Conservation (phyloP, 129 eudicot genomes). For the Helichrysum umbraculigerum region DNA sequence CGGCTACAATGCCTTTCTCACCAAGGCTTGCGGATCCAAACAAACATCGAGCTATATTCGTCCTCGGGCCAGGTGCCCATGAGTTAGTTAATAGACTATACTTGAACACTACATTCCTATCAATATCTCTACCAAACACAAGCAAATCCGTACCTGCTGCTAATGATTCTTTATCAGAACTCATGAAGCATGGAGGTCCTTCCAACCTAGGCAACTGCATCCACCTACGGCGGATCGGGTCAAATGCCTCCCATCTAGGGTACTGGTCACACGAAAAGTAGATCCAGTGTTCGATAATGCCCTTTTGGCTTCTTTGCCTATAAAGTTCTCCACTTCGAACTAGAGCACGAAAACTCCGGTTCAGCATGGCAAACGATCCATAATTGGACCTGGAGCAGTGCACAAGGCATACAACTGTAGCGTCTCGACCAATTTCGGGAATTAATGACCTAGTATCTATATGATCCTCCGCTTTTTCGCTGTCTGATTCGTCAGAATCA, state of each 20-base stretch:
- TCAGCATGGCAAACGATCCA: slow-evolving; percentile 49
- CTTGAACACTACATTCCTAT: slow-evolving; percentile 54
- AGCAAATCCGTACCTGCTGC: slow-evolving; percentile 89
- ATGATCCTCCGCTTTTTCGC: slow-evolving; percentile 23
- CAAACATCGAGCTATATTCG: slow-evolving; percentile 61
- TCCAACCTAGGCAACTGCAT: slow-evolving; percentile 65
- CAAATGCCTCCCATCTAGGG: slow-evolving; percentile 79
- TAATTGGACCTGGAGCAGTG: no score
- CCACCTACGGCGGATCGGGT: slow-evolving; percentile 67
- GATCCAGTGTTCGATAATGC: slow-evolving; percentile 76
- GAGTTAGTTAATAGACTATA: slow-evolving; percentile 70
- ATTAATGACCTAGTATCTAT: slow-evolving; percentile 60
- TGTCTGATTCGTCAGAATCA: slow-evolving; percentile 28
- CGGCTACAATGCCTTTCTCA: slow-evolving; percentile 65
- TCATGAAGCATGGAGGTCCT: slow-evolving; percentile 65
- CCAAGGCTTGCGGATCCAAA: slow-evolving; percentile 76
- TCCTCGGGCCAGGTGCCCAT: slow-evolving; percentile 61
- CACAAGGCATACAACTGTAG: slow-evolving; percentile 31
- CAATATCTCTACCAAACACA: slow-evolving; percentile 70
- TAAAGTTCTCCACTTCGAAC: slow-evolving; percentile 55
- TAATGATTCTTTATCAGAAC: slow-evolving; percentile 78
- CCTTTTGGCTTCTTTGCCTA: slow-evolving; percentile 48
- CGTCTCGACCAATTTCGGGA: slow-evolving; percentile 57
- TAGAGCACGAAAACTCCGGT: slow-evolving; percentile 43
- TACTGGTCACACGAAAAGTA: slow-evolving; percentile 65